Evolutionary conservation across 2,329 filamentous ascomycete genomes (phyloP), one percentile per base, ranked within the genome.

Genomic region (Ceratocystis smalleyi): DNA sequence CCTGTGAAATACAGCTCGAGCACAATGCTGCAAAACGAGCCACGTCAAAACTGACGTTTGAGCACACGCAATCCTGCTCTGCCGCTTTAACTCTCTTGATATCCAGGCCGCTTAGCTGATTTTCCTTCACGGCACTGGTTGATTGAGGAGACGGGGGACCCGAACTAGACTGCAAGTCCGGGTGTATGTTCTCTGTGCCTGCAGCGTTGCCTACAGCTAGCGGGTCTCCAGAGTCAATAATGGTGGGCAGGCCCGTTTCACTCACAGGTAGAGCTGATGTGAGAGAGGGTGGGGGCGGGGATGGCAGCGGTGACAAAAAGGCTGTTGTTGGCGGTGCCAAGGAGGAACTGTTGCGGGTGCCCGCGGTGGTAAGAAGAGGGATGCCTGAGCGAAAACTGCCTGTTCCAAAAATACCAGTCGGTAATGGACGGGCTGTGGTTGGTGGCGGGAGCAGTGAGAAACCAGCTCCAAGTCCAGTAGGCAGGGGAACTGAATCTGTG

Each of bases 41-140:
- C 12, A 77, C 75, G 57, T 77, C 70, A 62, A 77, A 77, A 67
- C 75, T 77, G 63, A 69, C 68, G 62, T 77, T 76, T 6, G 67
- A 61, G 61, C 75, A 77, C 3, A 75, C 72, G 62, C 75, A 77
- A 15, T 70, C 67, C 62, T 70, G 68, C 64, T 77, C 75, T 1
- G 70, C 70, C 17, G 69, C 68, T 40, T 69, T 68, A 32, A 67
- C 67, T 7, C 64, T 45, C 62, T 66, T 66, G 19, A 68, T 69
- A 62, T 66, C 68, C 3, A 68, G 57, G 3, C 68, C 64, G 22
- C 68, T 65, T n/a, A 68, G 17, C 43, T 69, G 66, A 1, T 67
- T 68, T 6, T 59, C 47, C 19, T 15, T 47, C n/a, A 27, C 40
- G 35, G 61, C 43, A 17, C 30, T 30, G 43, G 32, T 55, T n/a